A percentile compares a stretch with the other conserved stretches of the same genome.
Conservation (phyloP, 345 rosid genomes). For the Eucalyptus sp. region DNA sequence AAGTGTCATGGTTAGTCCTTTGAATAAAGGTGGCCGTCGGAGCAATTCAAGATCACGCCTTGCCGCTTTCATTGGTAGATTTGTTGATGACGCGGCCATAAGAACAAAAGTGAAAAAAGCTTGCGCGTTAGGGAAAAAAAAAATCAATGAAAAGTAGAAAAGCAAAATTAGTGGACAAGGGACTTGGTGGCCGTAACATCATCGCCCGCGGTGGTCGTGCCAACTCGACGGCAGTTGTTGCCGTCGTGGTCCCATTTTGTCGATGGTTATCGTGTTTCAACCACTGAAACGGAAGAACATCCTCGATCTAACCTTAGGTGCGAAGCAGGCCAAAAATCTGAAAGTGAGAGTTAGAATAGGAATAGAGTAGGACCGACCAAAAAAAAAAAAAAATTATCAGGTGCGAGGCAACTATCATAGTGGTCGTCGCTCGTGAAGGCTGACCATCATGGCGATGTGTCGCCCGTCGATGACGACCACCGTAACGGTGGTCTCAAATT, state of each 20-base stretch:
- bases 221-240: neutral
- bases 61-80: neutral
- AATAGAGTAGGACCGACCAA: accelerated
- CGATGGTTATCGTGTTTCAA: neutral
- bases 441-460: neutral
- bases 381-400: too few species aligned
- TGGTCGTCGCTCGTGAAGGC: accelerated
- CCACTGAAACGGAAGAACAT: neutral
- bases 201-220: neutral
- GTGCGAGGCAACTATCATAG: neutral
- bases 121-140: neutral
- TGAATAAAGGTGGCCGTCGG: neutral
- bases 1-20: neutral
- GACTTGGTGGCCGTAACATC: neutral
- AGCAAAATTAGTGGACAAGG: neutral
- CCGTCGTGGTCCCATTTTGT: neutral
- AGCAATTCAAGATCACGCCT: neutral
- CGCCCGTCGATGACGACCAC: neutral
- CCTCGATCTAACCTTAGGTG: accelerated
- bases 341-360: accelerated
- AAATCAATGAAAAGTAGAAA: neutral
- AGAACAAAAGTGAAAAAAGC: neutral
- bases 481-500: neutral
- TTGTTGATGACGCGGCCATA: neutral
- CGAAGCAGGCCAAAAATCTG: accelerated